A percentile compares a stretch with the other conserved stretches of the same genome.
Conservation (phyloP, 176 grass and related monocot genomes). For the Puccinellia tenuiflora region DNA sequence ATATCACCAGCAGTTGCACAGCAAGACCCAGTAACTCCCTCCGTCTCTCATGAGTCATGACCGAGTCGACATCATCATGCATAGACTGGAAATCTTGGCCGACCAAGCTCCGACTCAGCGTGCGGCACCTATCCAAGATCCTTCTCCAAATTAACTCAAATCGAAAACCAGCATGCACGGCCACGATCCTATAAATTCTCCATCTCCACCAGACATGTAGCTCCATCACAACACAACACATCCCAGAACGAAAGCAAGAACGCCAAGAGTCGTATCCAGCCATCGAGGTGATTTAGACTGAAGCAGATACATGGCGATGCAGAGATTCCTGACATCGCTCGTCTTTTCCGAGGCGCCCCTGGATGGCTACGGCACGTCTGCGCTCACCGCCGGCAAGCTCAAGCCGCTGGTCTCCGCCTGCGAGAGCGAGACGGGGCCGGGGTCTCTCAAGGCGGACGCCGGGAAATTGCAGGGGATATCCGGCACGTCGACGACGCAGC, state of each 20-base stretch:
- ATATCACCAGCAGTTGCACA: too few species aligned
- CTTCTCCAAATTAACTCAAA: neutral
- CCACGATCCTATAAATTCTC: neutral
- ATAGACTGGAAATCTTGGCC: too few species aligned
- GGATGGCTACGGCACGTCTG: neutral
- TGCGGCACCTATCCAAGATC: neutral
- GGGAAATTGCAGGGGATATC: neutral
- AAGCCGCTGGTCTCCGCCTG: neutral
- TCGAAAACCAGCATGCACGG: neutral
- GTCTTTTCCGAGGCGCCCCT: conserved; percentile 24
- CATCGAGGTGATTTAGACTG: too few species aligned
- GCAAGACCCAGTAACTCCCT: too few species aligned
- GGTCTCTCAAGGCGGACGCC: neutral
- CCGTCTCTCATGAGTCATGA: too few species aligned
- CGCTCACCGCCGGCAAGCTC: neutral
- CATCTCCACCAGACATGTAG: neutral
- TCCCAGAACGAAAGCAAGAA: neutral
- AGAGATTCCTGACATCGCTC: conserved; percentile 13
- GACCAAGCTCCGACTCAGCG: neutral
- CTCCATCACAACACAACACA: neutral
- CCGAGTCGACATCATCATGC: too few species aligned
- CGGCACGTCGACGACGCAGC: neutral
- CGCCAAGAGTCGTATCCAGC: neutral
- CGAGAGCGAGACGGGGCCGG: neutral
- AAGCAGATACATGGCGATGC: neutral